Conservation (phyloP, 306 rosid genomes). For the Hippophae tibetana region DNA sequence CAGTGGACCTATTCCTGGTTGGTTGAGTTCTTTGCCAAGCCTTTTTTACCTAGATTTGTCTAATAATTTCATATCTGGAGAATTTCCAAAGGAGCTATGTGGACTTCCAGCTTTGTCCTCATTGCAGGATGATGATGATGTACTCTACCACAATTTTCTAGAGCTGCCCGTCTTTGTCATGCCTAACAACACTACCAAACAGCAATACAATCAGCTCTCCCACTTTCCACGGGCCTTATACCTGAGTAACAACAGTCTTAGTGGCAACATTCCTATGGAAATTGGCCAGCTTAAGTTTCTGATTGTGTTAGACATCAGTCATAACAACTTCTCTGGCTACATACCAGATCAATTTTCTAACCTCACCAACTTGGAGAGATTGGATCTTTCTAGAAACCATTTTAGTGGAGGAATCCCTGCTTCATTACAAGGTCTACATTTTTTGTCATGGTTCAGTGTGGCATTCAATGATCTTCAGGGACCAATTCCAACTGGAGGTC, state of each 20-base stretch:
- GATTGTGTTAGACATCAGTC: not conserved
- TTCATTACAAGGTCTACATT: not conserved
- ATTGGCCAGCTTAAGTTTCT: not conserved
- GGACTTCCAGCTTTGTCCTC: constrained; percentile 45
- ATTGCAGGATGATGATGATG: constrained; percentile 31
- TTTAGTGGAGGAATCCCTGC: not conserved
- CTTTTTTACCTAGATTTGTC: constrained; percentile 84
- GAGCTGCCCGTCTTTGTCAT: constrained; percentile 77
- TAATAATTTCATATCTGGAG: constrained; percentile 43
- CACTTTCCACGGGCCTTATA: constrained; percentile 58
- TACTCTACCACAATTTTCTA: constrained; percentile 37
- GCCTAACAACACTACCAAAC: constrained; percentile 49
- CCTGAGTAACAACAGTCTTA: not conserved
- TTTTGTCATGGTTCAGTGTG: not conserved
- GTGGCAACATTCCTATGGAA: not conserved
- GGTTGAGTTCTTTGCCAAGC: constrained; percentile 55
- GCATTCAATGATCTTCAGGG: not conserved
- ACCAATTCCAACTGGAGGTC: not conserved
- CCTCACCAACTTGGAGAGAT: not conserved
- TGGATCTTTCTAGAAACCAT: not conserved
- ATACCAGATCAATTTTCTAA: not conserved
- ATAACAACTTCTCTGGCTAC: not conserved
- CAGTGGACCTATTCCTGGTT: constrained; percentile 59
- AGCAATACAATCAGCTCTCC: constrained; percentile 82
- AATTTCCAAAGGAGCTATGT: constrained; percentile 51